Percentiles rank a stretch among this genome's conserved stretches.
Evolutionary conservation across 2,329 filamentous ascomycete genomes (phyloP).

Genomic region (Fonsecaea monophora): DNA sequence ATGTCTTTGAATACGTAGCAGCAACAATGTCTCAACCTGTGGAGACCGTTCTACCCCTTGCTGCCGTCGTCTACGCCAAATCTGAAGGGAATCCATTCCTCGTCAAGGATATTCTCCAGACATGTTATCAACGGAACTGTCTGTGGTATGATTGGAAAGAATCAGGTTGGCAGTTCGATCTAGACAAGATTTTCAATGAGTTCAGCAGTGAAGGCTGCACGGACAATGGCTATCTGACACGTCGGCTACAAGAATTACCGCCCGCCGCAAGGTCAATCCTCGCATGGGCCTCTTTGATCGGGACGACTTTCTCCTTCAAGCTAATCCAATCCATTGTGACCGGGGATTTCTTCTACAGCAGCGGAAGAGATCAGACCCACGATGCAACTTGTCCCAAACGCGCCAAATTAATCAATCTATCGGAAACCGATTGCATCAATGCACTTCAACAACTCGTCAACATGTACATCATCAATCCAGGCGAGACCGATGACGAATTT

Average conservation of each 20-base stretch:
- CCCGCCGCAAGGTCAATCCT: conserved; percentile 76
- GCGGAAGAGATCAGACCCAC: conserved; percentile 44
- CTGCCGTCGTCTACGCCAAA: conserved; percentile 86
- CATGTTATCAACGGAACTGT: conserved; percentile 83
- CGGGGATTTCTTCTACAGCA: conserved; percentile 71
- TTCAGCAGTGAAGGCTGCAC: conserved; percentile 83
- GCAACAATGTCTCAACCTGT: conserved; percentile 76
- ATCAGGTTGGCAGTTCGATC: conserved; percentile 81
- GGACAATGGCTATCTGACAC: conserved; percentile 81
- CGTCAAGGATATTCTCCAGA: conserved; percentile 86
- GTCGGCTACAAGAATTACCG: conserved; percentile 77
- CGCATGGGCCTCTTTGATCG: conserved; percentile 84
- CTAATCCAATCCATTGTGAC: conserved; percentile 78
- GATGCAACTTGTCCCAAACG: conserved; percentile 49
- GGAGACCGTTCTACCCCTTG: conserved; percentile 76
- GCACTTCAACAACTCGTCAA: conserved; percentile 84
- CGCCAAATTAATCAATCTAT: conserved; percentile 61
- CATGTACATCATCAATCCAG: conserved; percentile 79
- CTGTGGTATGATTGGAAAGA: conserved; percentile 90
- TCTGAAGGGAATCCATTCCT: conserved; percentile 90
- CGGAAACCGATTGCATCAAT: conserved; percentile 72
- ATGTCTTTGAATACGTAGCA: conserved; percentile 82
- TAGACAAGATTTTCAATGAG: conserved; percentile 84
- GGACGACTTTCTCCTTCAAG: conserved; percentile 82
- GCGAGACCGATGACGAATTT: conserved; percentile 85